Base-by-base conservation (phyloP, 2,329 filamentous ascomycete species). In the Stagonosporopsis rhizophila region DNA sequence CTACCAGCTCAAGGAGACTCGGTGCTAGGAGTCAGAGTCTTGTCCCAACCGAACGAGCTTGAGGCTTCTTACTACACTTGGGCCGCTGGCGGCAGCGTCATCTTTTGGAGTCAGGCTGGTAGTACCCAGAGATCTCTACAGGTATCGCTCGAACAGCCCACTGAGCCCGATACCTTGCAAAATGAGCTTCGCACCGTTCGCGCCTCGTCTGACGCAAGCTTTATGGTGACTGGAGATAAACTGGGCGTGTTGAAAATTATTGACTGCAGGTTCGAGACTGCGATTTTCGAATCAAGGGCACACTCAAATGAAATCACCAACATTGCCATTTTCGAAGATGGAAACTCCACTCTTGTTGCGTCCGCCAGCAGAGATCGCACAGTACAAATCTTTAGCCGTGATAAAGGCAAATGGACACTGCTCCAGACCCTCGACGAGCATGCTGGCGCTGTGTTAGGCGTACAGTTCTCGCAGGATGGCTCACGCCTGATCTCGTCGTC, bases 341-440 rank as follows among this genome's bases (percentile, higher is more conserved):
- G 83, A 1, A 80, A 83, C 1, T 82, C 79, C 42, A 83, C 86
- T 32, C 80, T 96, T 41, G 82, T 98, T 65, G 94, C 91, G 17
- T 92, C 89, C 11, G 93, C 89, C 71, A 65, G 68, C 25, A 85
- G 95, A 62, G 95, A 99, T 76, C 88, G 95, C 46, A 96, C 90
- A n/a, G 86, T 94, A 1, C 95, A 99, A 73, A 79, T 99, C n/a
- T 98, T 97, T 72, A 82, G 85, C 58, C 48, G 49, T n/a, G 81
- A 82, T 22, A 80, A 77, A 12, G 83, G 86, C 2, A 77, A 77
- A 2, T 89, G 96, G 75, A 85, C 90, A 55, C 85, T 97, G 54
- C 85, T 96, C 47, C 95, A 99, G 74, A 99, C 95, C 0, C 85
- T 98, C 70, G 87, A 91, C 52, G 94, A 99, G 65, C 96, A 98